These are phyloP conservation scores for Penicillium sp. DNA, from an alignment of 2,329 filamentous ascomycete species.

Conservation along the genomic window DNA sequence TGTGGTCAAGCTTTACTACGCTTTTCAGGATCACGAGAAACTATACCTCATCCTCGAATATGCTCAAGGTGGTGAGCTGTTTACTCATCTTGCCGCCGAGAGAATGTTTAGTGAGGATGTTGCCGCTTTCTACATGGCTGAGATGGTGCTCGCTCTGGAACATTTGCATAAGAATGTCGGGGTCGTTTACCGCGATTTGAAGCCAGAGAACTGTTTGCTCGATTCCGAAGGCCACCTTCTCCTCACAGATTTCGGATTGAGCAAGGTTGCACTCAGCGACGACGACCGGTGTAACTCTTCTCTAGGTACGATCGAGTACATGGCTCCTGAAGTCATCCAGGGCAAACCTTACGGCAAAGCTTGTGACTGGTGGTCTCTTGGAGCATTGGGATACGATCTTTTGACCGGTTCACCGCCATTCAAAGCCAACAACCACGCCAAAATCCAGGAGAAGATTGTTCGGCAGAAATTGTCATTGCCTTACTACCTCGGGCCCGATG, in stretches of 20 bases:
- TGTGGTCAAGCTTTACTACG: constrained; percentile 96
- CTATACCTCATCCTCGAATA: constrained; percentile 97
- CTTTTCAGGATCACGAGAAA: constrained; percentile 97
- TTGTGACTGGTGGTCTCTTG: constrained; percentile 98
- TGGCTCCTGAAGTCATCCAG: constrained; percentile 92
- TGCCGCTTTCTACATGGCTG: constrained; percentile 96
- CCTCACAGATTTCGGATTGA: constrained; percentile 93
- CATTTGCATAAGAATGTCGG: constrained; percentile 90
- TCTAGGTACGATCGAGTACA: constrained; percentile 94
- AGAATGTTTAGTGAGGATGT: constrained; percentile 91
- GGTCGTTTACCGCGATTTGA: constrained; percentile 93
- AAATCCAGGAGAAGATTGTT: constrained; percentile 93
- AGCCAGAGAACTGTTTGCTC: constrained; percentile 94
- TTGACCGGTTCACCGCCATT: constrained; percentile 92
- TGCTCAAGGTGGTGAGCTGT: constrained; percentile 92
- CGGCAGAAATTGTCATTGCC: constrained; percentile 86
- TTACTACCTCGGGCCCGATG: constrained; percentile 85
- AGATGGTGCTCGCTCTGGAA: constrained; percentile 90
- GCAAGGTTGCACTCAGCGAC: constrained; percentile 80
- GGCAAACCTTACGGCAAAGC: constrained; percentile 88
- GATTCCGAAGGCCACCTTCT: constrained; percentile 89
- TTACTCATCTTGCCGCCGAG: constrained; percentile 88
- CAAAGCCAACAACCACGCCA: constrained; percentile 82
- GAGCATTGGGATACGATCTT: constrained; percentile 85
- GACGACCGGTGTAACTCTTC: constrained; percentile 77